Percentiles rank a stretch among this genome's conserved stretches.
phyloP scores from a whole-genome alignment of 176 grass and related monocot genomes.

The Carex myosuroides region DNA sequence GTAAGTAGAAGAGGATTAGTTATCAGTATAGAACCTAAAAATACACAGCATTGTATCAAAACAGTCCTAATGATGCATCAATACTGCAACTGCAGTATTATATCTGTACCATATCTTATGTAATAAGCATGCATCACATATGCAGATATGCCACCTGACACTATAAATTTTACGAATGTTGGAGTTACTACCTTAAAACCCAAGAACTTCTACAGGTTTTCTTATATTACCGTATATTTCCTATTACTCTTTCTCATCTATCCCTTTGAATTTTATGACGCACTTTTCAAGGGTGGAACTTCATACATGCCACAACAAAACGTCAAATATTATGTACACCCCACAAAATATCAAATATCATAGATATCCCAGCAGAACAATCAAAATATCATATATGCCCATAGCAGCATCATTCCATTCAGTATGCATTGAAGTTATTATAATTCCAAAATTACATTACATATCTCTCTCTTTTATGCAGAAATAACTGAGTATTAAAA shows the following conservation, averaged over 20 bases:
- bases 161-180: background rate
- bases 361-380: background rate
- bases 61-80: background rate
- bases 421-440: background rate
- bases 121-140: background rate
- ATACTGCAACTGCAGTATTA: background rate
- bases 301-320: too few relatives aligned
- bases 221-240: background rate
- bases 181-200: background rate
- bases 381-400: background rate
- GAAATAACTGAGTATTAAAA: background rate
- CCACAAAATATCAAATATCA: too few relatives aligned
- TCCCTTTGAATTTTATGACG: background rate
- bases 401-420: background rate
- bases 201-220: background rate
- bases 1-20: constrained; percentile 7
- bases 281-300: too few relatives aligned
- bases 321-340: too few relatives aligned
- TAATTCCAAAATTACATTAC: background rate
- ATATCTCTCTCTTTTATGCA: background rate
- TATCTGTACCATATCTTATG: background rate
- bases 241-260: background rate
- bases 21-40: background rate
- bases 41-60: background rate
- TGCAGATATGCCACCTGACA: too few relatives aligned